Base-by-base conservation (phyloP, 2,329 filamentous ascomycete species). In the Didymosphaeria variabile region DNA sequence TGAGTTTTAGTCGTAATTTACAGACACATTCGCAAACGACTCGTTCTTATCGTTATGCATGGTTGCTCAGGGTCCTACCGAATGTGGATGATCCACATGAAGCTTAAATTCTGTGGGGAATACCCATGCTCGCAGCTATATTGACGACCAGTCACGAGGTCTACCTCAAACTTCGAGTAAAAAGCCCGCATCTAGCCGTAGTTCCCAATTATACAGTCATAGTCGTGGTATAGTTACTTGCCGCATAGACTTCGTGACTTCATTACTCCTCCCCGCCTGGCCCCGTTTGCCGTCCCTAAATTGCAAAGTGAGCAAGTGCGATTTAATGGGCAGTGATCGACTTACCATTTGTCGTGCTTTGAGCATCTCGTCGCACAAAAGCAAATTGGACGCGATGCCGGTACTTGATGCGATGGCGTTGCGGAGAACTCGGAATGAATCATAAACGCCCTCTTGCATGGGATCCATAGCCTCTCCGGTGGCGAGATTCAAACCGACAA, bases 391-490 rank as follows among this genome's bases (percentile, higher is more conserved):
- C 6, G 95, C 94, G 74, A 99, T 99, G 65, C 95, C 93, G 29
- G 94, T 91, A 79, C 93, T 95, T 36, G 94, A 97, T 3, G 95
- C 93, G 65, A 99, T 89, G 78, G 90, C 93, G 83, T 98, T 98
- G 69, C 95, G 88, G 72, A 99, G 81, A 38, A 99, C 95, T 60
- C 95, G 88, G 88, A 96, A 99, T 15, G 94, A 97, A 79, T 99
- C 95, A 78, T 92, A 99, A 9, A 99, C 91, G 71, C 95, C 95
- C 77, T 92, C 91, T 68, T 97, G 88, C 63, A 93, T 89, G 1
- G 95, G 95, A 75, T 98, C 95, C 94, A 98, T 98, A 1, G 94
- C 91, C 75, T 95, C 89, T 62, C 95, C 95, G 6, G 92, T 93
- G 53, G 89, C 86, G 58, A 99, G 84, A 77, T 98, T 91, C 66